phyloP scores from a whole-genome alignment of 2,329 filamentous ascomycete genomes.

The Arthrobotrys conoides region DNA sequence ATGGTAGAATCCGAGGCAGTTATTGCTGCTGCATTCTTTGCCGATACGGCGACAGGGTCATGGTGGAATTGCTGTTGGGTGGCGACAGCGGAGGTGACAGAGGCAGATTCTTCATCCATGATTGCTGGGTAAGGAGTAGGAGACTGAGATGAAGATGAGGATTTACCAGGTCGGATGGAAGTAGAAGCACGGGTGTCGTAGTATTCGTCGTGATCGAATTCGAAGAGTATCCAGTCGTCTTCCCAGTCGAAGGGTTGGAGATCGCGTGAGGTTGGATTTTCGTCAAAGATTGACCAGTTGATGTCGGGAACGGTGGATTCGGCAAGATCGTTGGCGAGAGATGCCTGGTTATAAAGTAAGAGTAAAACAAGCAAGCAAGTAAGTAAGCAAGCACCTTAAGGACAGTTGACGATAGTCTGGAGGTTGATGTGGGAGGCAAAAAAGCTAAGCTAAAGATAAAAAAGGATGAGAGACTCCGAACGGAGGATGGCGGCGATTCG shows the following conservation, averaged over 20 bases:
- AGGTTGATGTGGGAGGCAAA: slow-evolving; percentile 7
- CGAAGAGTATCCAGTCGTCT: slow-evolving; percentile 60
- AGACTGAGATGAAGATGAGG: slow-evolving; percentile 17
- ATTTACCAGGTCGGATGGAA: slow-evolving; percentile 23
- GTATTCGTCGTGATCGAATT: slow-evolving; percentile 60
- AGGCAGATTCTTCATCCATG: slow-evolving; percentile 54
- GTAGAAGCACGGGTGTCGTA: slow-evolving; percentile 45
- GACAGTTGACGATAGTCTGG: not conserved
- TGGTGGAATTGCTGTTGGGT: slow-evolving; percentile 54
- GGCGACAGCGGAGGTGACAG: not conserved
- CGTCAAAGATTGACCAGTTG: slow-evolving; percentile 61
- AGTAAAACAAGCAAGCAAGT: slow-evolving; percentile 10
- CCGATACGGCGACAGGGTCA: slow-evolving; percentile 49
- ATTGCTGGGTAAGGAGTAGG: slow-evolving; percentile 14
- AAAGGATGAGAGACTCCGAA: too few species aligned
- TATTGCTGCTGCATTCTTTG: slow-evolving; percentile 42
- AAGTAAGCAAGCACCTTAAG: not conserved
- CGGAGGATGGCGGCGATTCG: too few species aligned
- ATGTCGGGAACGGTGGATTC: slow-evolving; percentile 59
- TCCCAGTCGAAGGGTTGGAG: slow-evolving; percentile 57
- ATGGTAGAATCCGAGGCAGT: slow-evolving; percentile 17
- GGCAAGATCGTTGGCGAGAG: slow-evolving; percentile 58
- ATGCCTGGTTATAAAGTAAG: slow-evolving; percentile 12
- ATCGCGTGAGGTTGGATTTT: slow-evolving; percentile 59
- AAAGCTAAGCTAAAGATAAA: slow-evolving; percentile 6